Evolutionary conservation across 805 yeast genomes (phyloP).

Genomic region (Nakazawaea pomicola): DNA sequence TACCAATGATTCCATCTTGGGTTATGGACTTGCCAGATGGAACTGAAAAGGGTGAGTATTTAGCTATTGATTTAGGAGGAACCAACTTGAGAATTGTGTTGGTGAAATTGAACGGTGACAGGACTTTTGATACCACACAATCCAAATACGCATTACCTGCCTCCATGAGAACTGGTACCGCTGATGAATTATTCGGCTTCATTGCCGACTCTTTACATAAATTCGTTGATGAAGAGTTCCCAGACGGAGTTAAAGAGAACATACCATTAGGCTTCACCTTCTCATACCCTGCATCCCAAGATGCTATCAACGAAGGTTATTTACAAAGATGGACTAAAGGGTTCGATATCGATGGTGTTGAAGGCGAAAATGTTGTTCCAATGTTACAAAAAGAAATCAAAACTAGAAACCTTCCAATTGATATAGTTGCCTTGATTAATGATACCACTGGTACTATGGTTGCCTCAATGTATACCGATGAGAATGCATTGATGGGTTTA

Average conservation of each 20-base stretch:
- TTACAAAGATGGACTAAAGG: conserved; percentile 98
- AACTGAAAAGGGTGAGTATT: conserved; percentile 78
- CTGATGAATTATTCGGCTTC: conserved; percentile 78
- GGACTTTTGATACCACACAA: conserved; percentile 81
- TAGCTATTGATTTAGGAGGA: conserved; percentile 97
- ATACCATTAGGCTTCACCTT: conserved; percentile 92
- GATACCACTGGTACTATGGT: conserved; percentile 97
- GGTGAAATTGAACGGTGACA: conserved; percentile 77
- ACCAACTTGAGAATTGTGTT: conserved; percentile 92
- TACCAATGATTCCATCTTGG: conserved; percentile 98
- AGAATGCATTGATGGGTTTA: conserved; percentile 87
- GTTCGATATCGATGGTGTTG: conserved; percentile 88
- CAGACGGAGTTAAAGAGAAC: conserved; percentile 51
- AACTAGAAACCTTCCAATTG: conserved; percentile 64
- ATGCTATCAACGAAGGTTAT: conserved; percentile 77
- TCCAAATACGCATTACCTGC: conserved; percentile 80
- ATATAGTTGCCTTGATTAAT: conserved; percentile 88
- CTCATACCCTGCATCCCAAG: conserved; percentile 85
- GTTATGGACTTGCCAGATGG: conserved; percentile 93
- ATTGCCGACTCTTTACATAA: conserved; percentile 75
- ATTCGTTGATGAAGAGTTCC: conserved; percentile 63
- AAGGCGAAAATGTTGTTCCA: conserved; percentile 91
- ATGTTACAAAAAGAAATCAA: conserved; percentile 76
- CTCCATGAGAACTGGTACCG: conserved; percentile 68
- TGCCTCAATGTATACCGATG: conserved; percentile 89